Conservation (phyloP, 495 filamentous ascomycete species). For the Penicillium mononematosum region DNA sequence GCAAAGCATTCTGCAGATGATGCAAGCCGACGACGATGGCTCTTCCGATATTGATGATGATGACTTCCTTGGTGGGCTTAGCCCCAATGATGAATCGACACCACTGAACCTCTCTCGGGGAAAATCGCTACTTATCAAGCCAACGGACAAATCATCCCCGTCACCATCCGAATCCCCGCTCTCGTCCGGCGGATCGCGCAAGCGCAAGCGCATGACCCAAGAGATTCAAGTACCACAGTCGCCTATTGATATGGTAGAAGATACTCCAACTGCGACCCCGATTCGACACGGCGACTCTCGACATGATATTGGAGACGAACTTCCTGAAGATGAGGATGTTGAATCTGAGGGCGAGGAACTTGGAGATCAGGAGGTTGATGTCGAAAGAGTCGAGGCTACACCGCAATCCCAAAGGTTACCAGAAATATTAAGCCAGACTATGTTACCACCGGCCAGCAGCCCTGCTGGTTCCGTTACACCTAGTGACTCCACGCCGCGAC, state of each 20-base stretch:
- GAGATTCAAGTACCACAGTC: slow-evolving; percentile 26
- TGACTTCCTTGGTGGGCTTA: slow-evolving; percentile 58
- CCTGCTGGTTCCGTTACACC: slow-evolving; percentile 25
- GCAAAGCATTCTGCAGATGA: slow-evolving; percentile 65
- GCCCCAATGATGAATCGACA: slow-evolving; percentile 66
- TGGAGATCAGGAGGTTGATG: not conserved
- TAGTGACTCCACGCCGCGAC: slow-evolving; percentile 12
- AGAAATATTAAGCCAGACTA: slow-evolving; percentile 47
- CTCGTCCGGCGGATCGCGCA: slow-evolving; percentile 35
- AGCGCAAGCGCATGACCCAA: slow-evolving; percentile 34
- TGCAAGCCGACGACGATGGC: slow-evolving; percentile 52
- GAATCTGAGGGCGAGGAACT: not conserved
- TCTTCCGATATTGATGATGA: slow-evolving; percentile 49
- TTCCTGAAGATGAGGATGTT: not conserved
- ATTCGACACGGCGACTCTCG: not conserved
- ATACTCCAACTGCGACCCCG: slow-evolving; percentile 15
- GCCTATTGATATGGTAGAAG: slow-evolving; percentile 19
- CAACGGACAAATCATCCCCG: slow-evolving; percentile 16
- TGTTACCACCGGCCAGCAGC: slow-evolving; percentile 54
- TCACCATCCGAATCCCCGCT: slow-evolving; percentile 26
- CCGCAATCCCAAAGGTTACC: slow-evolving; percentile 23
- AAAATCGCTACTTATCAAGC: slow-evolving; percentile 30
- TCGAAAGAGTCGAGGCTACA: slow-evolving; percentile 14
- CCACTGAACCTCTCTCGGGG: slow-evolving; percentile 50
- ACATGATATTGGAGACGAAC: not conserved